These are phyloP conservation scores for Saturnispora bothae DNA, from an alignment of 805 yeast species.

Conservation along the genomic window DNA sequence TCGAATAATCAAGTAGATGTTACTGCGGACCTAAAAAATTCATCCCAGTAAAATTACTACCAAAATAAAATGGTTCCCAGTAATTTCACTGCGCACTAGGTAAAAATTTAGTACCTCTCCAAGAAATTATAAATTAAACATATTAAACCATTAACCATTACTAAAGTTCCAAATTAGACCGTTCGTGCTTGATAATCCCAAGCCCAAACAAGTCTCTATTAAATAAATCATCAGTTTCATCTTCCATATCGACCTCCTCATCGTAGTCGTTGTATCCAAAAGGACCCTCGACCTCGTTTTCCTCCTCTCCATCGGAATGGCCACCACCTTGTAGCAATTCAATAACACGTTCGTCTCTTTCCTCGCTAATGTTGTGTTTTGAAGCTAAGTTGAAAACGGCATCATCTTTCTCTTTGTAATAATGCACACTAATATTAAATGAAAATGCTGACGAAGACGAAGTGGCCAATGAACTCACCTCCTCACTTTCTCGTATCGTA, in stretches of 20 bases:
- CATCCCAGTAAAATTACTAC: too few relatives aligned
- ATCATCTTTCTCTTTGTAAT: conserved; percentile 4
- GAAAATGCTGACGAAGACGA: conserved; percentile 3
- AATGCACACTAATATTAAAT: conserved; percentile 5
- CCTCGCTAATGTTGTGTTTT: too few relatives aligned
- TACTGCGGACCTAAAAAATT: too few relatives aligned
- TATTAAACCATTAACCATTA: too few relatives aligned
- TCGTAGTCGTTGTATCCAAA: conserved; percentile 1
- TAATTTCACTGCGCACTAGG: too few relatives aligned
- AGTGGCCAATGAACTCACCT: background rate
- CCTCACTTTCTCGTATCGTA: too few relatives aligned
- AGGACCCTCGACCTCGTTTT: background rate
- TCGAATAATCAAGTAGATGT: too few relatives aligned
- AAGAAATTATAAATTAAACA: too few relatives aligned
- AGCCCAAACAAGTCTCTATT: conserved; percentile 28
- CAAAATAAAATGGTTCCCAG: too few relatives aligned
- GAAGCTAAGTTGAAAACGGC: too few relatives aligned
- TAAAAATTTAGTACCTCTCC: too few relatives aligned
- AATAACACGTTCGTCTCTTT: conserved; percentile 1
- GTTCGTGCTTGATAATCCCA: conserved; percentile 17
- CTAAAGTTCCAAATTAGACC: conserved; percentile 42
- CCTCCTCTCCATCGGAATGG: background rate
- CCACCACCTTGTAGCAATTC: conserved; percentile 7
- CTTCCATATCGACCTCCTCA: conserved; percentile 19
- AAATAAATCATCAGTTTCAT: conserved; percentile 30